phyloP scores from a whole-genome alignment of 2,329 filamentous ascomycete genomes.

The Neoascochyta sp. region DNA sequence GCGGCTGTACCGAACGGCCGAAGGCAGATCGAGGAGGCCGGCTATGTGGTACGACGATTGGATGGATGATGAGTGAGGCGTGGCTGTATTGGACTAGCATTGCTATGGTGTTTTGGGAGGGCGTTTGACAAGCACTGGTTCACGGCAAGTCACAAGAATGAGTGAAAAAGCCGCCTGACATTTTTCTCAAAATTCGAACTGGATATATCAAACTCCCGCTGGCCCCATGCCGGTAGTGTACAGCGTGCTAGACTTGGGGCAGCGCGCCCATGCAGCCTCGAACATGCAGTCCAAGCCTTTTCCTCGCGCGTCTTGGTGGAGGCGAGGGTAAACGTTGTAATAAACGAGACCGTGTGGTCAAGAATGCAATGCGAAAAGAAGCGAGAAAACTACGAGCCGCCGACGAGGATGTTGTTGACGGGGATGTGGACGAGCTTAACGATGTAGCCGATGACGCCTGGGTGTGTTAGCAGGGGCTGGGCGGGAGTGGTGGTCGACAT shows the following conservation, averaged over 20 bases:
- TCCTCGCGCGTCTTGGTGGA: background rate
- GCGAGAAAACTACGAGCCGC: slow-evolving; percentile 33
- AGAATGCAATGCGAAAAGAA: slow-evolving; percentile 11
- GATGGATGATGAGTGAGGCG: slow-evolving; percentile 27
- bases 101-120: no score
- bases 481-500: no score
- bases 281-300: slow-evolving; percentile 1
- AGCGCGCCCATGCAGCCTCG: slow-evolving; percentile 1
- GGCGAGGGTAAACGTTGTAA: slow-evolving; percentile 11
- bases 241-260: slow-evolving; percentile 20
- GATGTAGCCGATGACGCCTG: slow-evolving; percentile 49
- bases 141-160: slow-evolving; percentile 2
- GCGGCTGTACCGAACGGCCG: slow-evolving; percentile 26
- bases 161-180: slow-evolving; percentile 1
- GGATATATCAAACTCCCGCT: slow-evolving; percentile 39
- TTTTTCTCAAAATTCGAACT: slow-evolving; percentile 17
- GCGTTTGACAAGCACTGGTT: slow-evolving; percentile 4
- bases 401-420: slow-evolving; percentile 53
- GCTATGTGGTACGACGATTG: slow-evolving; percentile 28
- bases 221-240: slow-evolving; percentile 31
- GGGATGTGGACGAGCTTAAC: slow-evolving; percentile 54
- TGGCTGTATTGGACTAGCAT: no score
- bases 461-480: slow-evolving; percentile 1
- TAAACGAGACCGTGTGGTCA: slow-evolving; percentile 10
- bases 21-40: slow-evolving; percentile 18